Evolutionary conservation across 306 rosid genomes (phyloP).

Genomic region (Ceratonia siliqua): DNA sequence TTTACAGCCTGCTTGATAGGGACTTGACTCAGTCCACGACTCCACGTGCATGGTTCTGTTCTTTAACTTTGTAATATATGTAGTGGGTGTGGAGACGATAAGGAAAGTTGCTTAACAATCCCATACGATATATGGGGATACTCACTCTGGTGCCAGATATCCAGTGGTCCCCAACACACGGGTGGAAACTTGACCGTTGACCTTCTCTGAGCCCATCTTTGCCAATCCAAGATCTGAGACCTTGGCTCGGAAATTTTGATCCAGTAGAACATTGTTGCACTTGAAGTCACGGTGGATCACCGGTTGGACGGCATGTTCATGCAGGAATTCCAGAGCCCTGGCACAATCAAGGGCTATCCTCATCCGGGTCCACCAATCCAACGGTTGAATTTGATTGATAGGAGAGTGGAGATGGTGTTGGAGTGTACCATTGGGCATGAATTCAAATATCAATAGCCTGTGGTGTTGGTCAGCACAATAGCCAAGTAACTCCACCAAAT

Average conservation of each 20-base stretch:
- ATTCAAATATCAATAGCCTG: conserved; percentile 77
- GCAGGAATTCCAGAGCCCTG: conserved; percentile 82
- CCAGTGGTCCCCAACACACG: conserved; percentile 93
- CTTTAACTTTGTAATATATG: conserved; percentile 34
- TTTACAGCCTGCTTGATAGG: conserved; percentile 50
- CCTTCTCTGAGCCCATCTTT: conserved; percentile 83
- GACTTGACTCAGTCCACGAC: conserved; percentile 43
- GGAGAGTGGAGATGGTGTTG: conserved; percentile 67
- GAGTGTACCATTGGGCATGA: conserved; percentile 77
- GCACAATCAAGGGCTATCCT: conserved; percentile 98
- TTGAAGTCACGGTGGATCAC: conserved; percentile 95
- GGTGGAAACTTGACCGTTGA: conserved; percentile 84
- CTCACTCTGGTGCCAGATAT: conserved; percentile 99
- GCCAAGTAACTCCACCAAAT: conserved; percentile 86
- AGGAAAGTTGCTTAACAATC: conserved; percentile 33
- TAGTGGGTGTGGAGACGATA: conserved; percentile 26
- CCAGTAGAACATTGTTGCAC: conserved; percentile 67
- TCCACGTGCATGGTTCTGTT: conserved; percentile 49
- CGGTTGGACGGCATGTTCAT: conserved; percentile 74
- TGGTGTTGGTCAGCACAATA: conserved; percentile 96
- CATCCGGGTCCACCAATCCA: conserved; percentile 91
- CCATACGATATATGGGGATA: conserved; percentile 31
- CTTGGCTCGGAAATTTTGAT: conserved; percentile 80
- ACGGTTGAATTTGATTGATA: conserved; percentile 41
- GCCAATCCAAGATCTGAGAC: conserved; percentile 89